Percentiles rank a stretch among this genome's conserved stretches.
Conservation (phyloP, 2,329 filamentous ascomycete genomes). For the Didymella exigua region DNA sequence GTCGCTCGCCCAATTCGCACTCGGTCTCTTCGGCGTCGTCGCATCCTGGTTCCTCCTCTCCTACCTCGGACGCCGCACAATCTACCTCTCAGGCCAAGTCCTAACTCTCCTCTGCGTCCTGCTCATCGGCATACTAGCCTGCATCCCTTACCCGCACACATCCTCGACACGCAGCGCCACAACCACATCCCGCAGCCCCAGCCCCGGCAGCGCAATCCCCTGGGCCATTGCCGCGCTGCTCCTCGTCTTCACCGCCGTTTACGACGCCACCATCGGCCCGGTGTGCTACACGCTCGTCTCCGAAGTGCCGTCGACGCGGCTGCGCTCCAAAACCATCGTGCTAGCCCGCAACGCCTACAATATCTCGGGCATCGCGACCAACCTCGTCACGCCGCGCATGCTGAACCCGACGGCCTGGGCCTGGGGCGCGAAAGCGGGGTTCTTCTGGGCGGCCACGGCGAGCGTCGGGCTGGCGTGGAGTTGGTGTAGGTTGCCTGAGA, state of each 20-base stretch:
- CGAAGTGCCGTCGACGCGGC: constrained; percentile 77
- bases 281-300: constrained; percentile 72
- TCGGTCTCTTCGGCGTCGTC: constrained; percentile 61
- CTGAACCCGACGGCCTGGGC: constrained; percentile 66
- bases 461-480: constrained; percentile 77
- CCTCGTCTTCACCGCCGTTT: constrained; percentile 18
- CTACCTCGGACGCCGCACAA: constrained; percentile 73
- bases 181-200: neutral
- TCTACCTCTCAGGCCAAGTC: constrained; percentile 72
- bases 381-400: constrained; percentile 72
- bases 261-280: constrained; percentile 24
- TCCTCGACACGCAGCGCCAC: neutral
- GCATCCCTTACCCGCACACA: neutral
- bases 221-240: constrained; percentile 18
- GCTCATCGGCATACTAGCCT: constrained; percentile 74
- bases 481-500: constrained; percentile 79
- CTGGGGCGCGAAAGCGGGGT: constrained; percentile 82
- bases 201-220: neutral
- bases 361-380: constrained; percentile 77
- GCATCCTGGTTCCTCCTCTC: constrained; percentile 78
- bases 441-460: constrained; percentile 81
- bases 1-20: constrained; percentile 56
- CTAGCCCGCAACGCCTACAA: constrained; percentile 77
- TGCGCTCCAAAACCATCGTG: constrained; percentile 88
- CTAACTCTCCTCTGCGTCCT: constrained; percentile 66